These are phyloP conservation scores for Trametes pubescens DNA, from an alignment of 1,284 basidiomycete genomes.

Conservation along the genomic window DNA sequence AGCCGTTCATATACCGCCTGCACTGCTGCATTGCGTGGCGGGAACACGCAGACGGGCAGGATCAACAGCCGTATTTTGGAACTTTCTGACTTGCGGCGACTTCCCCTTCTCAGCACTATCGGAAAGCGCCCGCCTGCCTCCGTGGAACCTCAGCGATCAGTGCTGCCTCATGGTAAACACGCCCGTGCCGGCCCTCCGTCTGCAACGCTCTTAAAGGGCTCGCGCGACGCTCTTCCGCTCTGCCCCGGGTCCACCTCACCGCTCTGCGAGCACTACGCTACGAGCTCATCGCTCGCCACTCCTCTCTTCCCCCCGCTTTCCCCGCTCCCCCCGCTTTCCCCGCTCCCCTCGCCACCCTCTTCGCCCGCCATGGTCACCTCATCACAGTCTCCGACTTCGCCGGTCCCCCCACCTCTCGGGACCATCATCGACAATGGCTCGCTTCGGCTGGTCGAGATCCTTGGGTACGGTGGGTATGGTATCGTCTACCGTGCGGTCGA, in stretches of 20 bases:
- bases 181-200: slow-evolving; percentile 43
- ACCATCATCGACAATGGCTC: slow-evolving; percentile 83
- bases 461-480: slow-evolving; percentile 96
- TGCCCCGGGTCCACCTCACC: slow-evolving; percentile 37
- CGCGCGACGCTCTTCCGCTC: slow-evolving; percentile 33
- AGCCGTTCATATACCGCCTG: slow-evolving; percentile 29
- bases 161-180: slow-evolving; percentile 48
- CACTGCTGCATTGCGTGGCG: slow-evolving; percentile 26
- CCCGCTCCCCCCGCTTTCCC: slow-evolving; percentile 34
- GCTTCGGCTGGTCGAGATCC: slow-evolving; percentile 88
- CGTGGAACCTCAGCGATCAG: slow-evolving; percentile 34
- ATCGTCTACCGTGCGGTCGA: slow-evolving; percentile 94
- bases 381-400: slow-evolving; percentile 52
- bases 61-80: slow-evolving; percentile 36
- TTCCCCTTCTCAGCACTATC: slow-evolving; percentile 31
- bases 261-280: slow-evolving; percentile 35
- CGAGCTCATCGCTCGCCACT: slow-evolving; percentile 35
- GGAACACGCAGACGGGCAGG: slow-evolving; percentile 33
- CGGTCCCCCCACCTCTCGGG: slow-evolving; percentile 72
- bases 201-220: slow-evolving; percentile 39
- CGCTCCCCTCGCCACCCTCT: slow-evolving; percentile 54
- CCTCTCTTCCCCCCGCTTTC: slow-evolving; percentile 16
- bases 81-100: slow-evolving; percentile 29
- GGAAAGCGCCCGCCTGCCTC: slow-evolving; percentile 29
- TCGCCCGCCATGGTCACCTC: slow-evolving; percentile 59